Evolutionary conservation across 441 rosid species (phyloP), one percentile per base, ranked within the genome.

Genomic region (Theobroma grandiflorum): DNA sequence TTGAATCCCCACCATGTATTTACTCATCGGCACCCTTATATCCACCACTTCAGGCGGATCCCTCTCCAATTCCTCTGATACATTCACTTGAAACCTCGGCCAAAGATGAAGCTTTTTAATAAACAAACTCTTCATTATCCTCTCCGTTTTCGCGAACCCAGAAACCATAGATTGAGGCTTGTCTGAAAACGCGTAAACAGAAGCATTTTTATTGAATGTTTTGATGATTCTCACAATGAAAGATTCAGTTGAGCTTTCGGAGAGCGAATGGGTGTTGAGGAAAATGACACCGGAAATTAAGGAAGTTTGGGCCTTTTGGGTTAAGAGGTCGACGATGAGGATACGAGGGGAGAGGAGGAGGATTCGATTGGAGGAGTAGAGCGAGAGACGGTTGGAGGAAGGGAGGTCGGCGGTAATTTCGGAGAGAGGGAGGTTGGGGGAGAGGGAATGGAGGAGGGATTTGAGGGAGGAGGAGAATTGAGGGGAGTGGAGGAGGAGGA

Each of bases 11-110:
- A 86, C 78, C 99, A 97, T 97, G 66, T 92, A 84, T 80, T 85
- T 97, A n/a, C 86, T 91, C 99, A 95, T 91, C 0, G 97, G 88
- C 50, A 97, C 95, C 78, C 99, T 89, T 3, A 94, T 88, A 80
- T 97, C 99, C 78, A 95, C 90, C 72, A 95, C 99, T 72, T 86
- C 92, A 9, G 99, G 97, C 8, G 99, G 96, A 53, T 87, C 83
- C 85, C 84, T 84, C 86, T 97, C 99, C 75, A 97, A 84, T 77
- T 97, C 99, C 86, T 93, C 93, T 49, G 97, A 91, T 15, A 97
- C 98, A 78, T 91, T 93, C 63, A 97, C 91, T 89, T 94, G 99
- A 86, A 97, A 97, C 90, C 99, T 88, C n/a, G 99, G 99, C 99
- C 99, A 97, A 22, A 97, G 87, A 52, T 93, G 97, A 82, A 97